Conservation (phyloP, 805 yeast genomes). For the Schwanniomyces vanrijiae region DNA sequence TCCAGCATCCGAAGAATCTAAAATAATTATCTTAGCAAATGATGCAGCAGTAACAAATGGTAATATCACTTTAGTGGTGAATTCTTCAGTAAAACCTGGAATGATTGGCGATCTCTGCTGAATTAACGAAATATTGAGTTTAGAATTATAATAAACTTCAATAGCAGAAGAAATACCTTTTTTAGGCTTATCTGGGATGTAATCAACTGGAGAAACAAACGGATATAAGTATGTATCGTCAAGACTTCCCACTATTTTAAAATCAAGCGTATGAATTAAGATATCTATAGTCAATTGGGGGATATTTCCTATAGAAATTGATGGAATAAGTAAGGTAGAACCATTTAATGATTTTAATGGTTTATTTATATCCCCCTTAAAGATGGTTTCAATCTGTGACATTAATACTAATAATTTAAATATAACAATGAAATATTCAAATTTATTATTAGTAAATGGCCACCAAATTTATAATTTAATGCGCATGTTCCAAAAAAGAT, state of each 20-base stretch:
- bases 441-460: neutral
- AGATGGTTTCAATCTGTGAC: neutral
- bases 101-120: constrained; percentile 85
- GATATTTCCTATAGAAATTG: constrained; percentile 84
- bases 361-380: neutral
- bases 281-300: constrained; percentile 83
- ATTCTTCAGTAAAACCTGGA: constrained; percentile 56
- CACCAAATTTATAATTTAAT: neutral
- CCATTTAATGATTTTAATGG: constrained; percentile 10
- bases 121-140: constrained; percentile 50
- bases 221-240: constrained; percentile 71
- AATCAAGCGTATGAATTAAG: constrained; percentile 60
- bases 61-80: constrained; percentile 49
- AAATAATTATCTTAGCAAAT: constrained; percentile 49
- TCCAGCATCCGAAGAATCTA: constrained; percentile 77
- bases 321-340: constrained; percentile 64
- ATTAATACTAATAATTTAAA: neutral
- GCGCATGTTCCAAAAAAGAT: neutral
- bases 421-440: neutral
- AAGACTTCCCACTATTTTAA: constrained; percentile 52
- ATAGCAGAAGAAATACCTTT: constrained; percentile 56
- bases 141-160: constrained; percentile 57
- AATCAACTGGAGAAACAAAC: constrained; percentile 78
- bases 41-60: constrained; percentile 46
- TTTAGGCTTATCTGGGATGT: constrained; percentile 1